A percentile compares a stretch with the other conserved stretches of the same genome.
Evolutionary conservation across 768 basidiomycete species (phyloP).

Genomic region (Psilocybe cyanescens): DNA sequence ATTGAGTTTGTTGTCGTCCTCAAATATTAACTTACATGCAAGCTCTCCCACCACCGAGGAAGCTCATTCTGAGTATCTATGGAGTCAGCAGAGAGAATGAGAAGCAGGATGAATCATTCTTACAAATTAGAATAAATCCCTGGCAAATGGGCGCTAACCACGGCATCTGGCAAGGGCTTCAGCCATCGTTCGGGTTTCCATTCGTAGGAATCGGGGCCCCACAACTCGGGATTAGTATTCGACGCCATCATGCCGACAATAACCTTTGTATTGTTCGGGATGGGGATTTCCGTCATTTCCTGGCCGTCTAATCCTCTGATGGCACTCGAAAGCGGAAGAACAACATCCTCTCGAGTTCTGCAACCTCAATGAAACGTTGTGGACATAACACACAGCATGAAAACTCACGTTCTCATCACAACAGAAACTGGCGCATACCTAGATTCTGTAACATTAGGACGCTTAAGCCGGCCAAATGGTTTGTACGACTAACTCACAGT

Average conservation of each 20-base stretch:
- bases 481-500: slow-evolving; percentile 24
- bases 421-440: slow-evolving; percentile 32
- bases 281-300: slow-evolving; percentile 33
- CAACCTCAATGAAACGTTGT: neutral
- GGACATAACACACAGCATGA: too few relatives aligned
- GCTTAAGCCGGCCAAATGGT: neutral
- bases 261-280: slow-evolving; percentile 44
- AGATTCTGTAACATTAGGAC: neutral
- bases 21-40: slow-evolving; percentile 39
- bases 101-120: neutral
- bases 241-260: slow-evolving; percentile 34
- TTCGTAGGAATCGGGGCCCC: slow-evolving; percentile 46
- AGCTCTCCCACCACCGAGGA: slow-evolving; percentile 43
- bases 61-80: slow-evolving; percentile 28
- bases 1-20: neutral
- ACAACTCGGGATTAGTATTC: slow-evolving; percentile 38
- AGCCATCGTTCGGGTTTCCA: slow-evolving; percentile 55
- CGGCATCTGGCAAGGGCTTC: slow-evolving; percentile 12
- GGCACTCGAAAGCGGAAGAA: slow-evolving; percentile 38
- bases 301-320: slow-evolving; percentile 39
- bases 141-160: slow-evolving; percentile 18
- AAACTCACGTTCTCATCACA: slow-evolving; percentile 21
- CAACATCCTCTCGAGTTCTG: slow-evolving; percentile 29
- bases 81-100: neutral
- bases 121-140: slow-evolving; percentile 25